These are phyloP conservation scores for Zarea fungicola DNA, from an alignment of 2,329 filamentous ascomycete genomes.

Conservation along the genomic window DNA sequence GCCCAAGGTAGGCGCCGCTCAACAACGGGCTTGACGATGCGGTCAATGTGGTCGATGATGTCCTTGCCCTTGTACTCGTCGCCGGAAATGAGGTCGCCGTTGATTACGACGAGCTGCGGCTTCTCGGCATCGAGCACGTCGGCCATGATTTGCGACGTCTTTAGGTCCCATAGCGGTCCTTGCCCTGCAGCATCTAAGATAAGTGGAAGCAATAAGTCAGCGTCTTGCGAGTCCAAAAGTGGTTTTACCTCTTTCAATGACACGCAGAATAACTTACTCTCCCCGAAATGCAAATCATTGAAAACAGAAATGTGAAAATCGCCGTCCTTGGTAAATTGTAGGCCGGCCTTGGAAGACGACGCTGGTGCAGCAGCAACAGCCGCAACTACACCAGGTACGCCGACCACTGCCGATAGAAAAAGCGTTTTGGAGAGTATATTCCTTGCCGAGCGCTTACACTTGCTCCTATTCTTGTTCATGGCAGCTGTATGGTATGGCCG, in stretches of 20 bases:
- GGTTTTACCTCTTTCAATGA: too few species aligned
- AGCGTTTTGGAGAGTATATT: neutral
- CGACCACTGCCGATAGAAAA: neutral
- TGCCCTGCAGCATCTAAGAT: slow-evolving; percentile 40
- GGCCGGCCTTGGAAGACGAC: neutral
- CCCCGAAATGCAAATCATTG: slow-evolving; percentile 66
- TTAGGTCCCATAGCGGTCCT: slow-evolving; percentile 49
- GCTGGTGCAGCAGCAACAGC: neutral
- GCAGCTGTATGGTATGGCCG: too few species aligned
- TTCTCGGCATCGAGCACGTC: slow-evolving; percentile 51
- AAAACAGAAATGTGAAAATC: slow-evolving; percentile 56
- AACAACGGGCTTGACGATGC: slow-evolving; percentile 32
- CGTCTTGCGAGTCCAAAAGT: too few species aligned
- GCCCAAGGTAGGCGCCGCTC: slow-evolving; percentile 28
- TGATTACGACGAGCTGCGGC: slow-evolving; percentile 56
- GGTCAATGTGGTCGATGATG: slow-evolving; percentile 10
- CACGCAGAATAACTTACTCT: too few species aligned
- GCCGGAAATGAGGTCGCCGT: slow-evolving; percentile 13
- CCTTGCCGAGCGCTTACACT: too few species aligned
- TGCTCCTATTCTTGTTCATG: too few species aligned
- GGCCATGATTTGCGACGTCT: slow-evolving; percentile 52
- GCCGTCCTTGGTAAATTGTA: slow-evolving; percentile 35
- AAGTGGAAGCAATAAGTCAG: too few species aligned
- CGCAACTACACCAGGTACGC: too few species aligned
- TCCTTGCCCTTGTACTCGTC: slow-evolving; percentile 1